A percentile compares a stretch with the other conserved stretches of the same genome.
phyloP scores from a whole-genome alignment of 2,329 filamentous ascomycete species.

The Ceratocystis albifundus region DNA sequence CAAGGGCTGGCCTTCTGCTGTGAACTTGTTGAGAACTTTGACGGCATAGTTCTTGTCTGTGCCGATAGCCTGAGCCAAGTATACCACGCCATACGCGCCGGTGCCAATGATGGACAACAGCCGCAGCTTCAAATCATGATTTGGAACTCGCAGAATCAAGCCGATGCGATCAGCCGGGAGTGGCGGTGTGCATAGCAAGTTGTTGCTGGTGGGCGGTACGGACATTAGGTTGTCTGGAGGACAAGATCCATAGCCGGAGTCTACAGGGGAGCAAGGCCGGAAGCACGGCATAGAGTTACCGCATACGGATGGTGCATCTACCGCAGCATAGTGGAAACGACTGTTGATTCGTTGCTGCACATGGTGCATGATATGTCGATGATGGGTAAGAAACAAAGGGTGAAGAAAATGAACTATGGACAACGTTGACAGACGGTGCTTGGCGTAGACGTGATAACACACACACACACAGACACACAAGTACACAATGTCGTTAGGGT shows the following conservation, averaged over 20 bases:
- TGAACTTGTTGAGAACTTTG: slow-evolving; percentile 90
- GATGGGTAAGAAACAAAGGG: background rate
- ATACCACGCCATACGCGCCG: slow-evolving; percentile 93
- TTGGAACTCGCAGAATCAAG: background rate
- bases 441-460: background rate
- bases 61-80: slow-evolving; percentile 73
- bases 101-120: slow-evolving; percentile 60
- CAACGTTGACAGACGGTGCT: background rate
- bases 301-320: background rate
- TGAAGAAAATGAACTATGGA: background rate
- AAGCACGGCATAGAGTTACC: background rate
- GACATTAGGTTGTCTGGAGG: background rate
- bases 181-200: background rate
- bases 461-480: background rate
- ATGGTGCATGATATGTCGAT: slow-evolving; percentile 44
- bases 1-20: slow-evolving; percentile 55
- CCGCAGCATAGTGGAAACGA: background rate
- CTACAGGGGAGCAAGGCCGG: background rate
- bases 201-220: background rate
- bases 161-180: background rate
- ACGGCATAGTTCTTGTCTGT: slow-evolving; percentile 79
- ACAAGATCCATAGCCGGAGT: background rate
- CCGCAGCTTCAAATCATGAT: slow-evolving; percentile 67
- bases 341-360: slow-evolving; percentile 25
- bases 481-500: background rate